These are phyloP conservation scores for Aphanomyces invadans DNA, from an alignment of 352 stramenopile species.

Conservation along the genomic window DNA sequence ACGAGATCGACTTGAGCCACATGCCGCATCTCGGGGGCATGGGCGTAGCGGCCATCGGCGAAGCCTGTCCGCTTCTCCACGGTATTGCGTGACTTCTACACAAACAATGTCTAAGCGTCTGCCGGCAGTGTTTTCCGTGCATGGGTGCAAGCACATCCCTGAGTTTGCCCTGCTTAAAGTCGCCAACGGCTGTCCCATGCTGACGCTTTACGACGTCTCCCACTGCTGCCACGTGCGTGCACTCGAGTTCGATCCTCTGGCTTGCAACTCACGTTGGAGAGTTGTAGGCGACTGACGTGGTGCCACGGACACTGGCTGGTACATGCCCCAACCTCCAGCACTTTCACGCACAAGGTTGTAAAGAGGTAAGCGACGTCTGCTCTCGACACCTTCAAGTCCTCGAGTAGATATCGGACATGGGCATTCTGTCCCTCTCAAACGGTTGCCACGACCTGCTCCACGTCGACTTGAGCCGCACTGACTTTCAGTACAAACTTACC, in stretches of 20 bases:
- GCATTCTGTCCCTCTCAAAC: slow-evolving; percentile 71
- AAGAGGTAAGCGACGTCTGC: slow-evolving; percentile 36
- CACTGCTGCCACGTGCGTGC: slow-evolving; percentile 38
- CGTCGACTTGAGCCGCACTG: slow-evolving; percentile 79
- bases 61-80: slow-evolving; percentile 43
- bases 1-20: slow-evolving; percentile 50
- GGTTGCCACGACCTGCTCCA: slow-evolving; percentile 46
- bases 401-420: slow-evolving; percentile 59
- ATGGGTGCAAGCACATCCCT: slow-evolving; percentile 64
- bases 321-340: slow-evolving; percentile 48
- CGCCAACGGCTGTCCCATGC: slow-evolving; percentile 53
- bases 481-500: slow-evolving; percentile 88
- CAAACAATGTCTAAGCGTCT: slow-evolving; percentile 9
- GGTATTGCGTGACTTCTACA: slow-evolving; percentile 28
- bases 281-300: slow-evolving; percentile 64
- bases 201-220: slow-evolving; percentile 72
- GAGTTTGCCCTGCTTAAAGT: slow-evolving; percentile 78
- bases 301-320: slow-evolving; percentile 62
- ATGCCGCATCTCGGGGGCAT: slow-evolving; percentile 41
- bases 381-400: background rate
- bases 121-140: slow-evolving; percentile 44
- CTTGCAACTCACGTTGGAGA: background rate
- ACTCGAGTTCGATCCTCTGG: background rate
- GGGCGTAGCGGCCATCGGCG: slow-evolving; percentile 47
- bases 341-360: slow-evolving; percentile 74